Base-by-base conservation (phyloP, 768 basidiomycete species). In the Suillus plorans region DNA sequence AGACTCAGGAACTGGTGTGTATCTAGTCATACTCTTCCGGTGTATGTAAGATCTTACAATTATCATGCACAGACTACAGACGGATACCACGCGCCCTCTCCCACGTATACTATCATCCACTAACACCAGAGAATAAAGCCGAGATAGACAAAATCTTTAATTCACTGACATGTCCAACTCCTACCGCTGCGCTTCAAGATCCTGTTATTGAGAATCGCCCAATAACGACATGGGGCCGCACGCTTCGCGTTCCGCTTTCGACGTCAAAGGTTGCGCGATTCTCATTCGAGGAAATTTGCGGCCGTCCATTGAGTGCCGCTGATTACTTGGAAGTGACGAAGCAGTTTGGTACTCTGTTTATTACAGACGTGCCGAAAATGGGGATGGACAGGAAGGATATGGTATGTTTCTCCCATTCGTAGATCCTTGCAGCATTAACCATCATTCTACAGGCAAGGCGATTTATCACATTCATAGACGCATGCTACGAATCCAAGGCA, bases 401-500 rank as follows among this genome's bases (percentile, higher is more conserved):
- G 80, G 94, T 92, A 73, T 69, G 72, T 68, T 64, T 58, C 45
- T n/a, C 36, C 37, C 13, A 13, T 16, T 28, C 34, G 16, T 0
- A 25, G 14, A 36, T 12, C 36, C 25, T 34, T 63, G 44, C 65
- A 18, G 52, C 64, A 63, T 59, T 20, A 44, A 60, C 13, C 53
- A 41, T 60, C n/a, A 63, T 49, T 44, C n/a, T n/a, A 9, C 68
- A 93, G 92, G 96, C 96, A 22, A 84, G 97, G 69, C 81, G 97
- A 67, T 99, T 99, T 74, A 99, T 99, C 73, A 96, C 96, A 1
- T 98, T 99, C 74, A 90, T 99, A 70, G 97, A 99, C 80, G 93
- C 95, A 28, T 96, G 94, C 72, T 97, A 97, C 70, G 95, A 97
- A 74, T 95, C 88, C 81, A 92, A 90, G 83, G 90, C 89, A 71